Base-by-base conservation (phyloP, 768 basidiomycete species). In the Imleria badia region DNA sequence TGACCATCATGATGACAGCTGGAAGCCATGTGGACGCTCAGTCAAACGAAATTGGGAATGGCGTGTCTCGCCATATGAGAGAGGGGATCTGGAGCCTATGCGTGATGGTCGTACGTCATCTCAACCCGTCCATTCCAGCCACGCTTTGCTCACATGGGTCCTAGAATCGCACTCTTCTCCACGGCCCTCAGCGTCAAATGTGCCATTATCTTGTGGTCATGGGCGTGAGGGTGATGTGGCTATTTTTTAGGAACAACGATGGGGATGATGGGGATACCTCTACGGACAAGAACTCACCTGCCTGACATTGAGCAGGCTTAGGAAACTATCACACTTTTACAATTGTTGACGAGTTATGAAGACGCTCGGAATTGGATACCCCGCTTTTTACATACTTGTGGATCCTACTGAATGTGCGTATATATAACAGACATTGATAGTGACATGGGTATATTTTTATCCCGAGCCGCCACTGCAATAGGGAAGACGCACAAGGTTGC, bases 101-200 rank as follows among this genome's bases (percentile, higher is more conserved):
- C n/a, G n/a, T 12, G 34, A 34, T 63, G 60, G 56, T 60, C 61
- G 61, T 61, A 48, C 11, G 56, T 59, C 34, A 13, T 36, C 15
- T 44, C 8, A n/a, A n/a, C n/a, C n/a, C n/a, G n/a, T n/a, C n/a
- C n/a, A n/a, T n/a, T n/a, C n/a, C n/a, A n/a, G n/a, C n/a, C n/a
- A n/a, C n/a, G n/a, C n/a, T 17, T 41, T 22, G 29, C 17, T 31
- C 13, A 26, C 5, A 20, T 26, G 33, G 9, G 26, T 17, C 36
- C 1, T 26, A 26, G 26, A 26, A 26, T 26, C 26, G 26, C 26
- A 26, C 6, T 26, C 6, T 26, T 26, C 26, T 26, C 26, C 26
- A 9, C 15, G 33, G 38, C 52, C 7, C 52, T 62, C 11, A 38
- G 57, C 8, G 33, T 48, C 19, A 52, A 55, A 39, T 59, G 30